Conservation (phyloP, 1,139 yeast genomes). For the Pichia sp. region DNA sequence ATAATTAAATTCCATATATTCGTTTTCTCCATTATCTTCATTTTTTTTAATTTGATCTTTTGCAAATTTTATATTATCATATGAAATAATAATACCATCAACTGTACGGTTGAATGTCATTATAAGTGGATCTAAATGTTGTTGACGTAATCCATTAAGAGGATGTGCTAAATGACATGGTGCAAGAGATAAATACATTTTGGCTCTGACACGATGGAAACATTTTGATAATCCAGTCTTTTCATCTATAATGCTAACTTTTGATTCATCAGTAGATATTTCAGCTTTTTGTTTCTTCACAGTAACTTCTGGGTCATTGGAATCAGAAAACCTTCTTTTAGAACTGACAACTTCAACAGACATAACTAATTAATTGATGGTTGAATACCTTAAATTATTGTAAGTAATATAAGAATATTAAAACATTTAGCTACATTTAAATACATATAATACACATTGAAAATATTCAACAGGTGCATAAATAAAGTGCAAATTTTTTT, state of each 20-base stretch:
- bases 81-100: slow-evolving; percentile 79
- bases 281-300: neutral
- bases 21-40: slow-evolving; percentile 28
- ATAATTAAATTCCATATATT: slow-evolving; percentile 30
- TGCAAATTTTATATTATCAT: slow-evolving; percentile 51
- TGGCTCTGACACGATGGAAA: slow-evolving; percentile 57
- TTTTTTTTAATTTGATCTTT: slow-evolving; percentile 27
- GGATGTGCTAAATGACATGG: slow-evolving; percentile 70
- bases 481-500: slow-evolving; percentile 1
- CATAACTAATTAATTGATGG: neutral
- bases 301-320: neutral
- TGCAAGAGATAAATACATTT: slow-evolving; percentile 78
- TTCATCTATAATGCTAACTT: slow-evolving; percentile 1
- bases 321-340: slow-evolving; percentile 3
- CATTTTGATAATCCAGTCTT: slow-evolving; percentile 37
- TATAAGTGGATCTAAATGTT: slow-evolving; percentile 83
- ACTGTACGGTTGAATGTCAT: slow-evolving; percentile 74
- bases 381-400: no score
- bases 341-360: slow-evolving; percentile 9
- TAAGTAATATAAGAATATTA: no score
- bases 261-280: slow-evolving; percentile 9
- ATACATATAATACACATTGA: no score
- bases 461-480: no score
- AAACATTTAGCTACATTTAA: no score
- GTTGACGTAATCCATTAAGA: slow-evolving; percentile 69